Base-by-base conservation (phyloP, 208 protist genomes). In the Crithidia brevicula region DNA sequence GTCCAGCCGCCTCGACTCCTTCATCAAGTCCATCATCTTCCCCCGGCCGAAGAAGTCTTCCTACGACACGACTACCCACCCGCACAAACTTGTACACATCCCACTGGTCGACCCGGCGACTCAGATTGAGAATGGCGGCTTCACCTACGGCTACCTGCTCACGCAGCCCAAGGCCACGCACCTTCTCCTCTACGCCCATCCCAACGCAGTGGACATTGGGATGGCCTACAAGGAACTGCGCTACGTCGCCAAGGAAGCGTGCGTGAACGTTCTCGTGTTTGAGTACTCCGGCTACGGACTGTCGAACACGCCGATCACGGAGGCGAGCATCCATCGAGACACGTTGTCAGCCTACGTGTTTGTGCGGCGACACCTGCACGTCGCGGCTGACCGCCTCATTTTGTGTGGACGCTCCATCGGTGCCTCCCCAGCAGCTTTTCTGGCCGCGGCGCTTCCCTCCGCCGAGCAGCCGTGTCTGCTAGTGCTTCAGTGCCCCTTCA, bases 281-380 rank as follows among this genome's bases (percentile, higher is more conserved):
- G 91, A 96, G 67, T 96, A 94, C 74, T 82, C 70, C 13, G 91
- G 91, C 42, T 96, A 96, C 66, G 91, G 91, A n/a, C 75, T 92
- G 40, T 75, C 75, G 0, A 63, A 67, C 31, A 77, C 63, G 22
- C 77, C 82, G 1, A 83, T 85, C 15, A 85, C 78, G 11, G 89
- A 92, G 71, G 67, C 47, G 0, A 85, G 77, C 61, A 83, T 91
- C 45, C 74, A 89, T 51, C 72, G 81, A 46, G 88, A 92, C 57
- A 83, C 86, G 49, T 40, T 83, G 1, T 88, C 85, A 3, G 82
- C 88, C 22, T 89, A 91, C 54, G 73, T 66, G n/a, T 96, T 92
- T 60, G 79, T 78, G 22, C 61, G 78, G 13, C 75, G 75, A 11
- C 65, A 85, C 63, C 74, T 94, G 11, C 47, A 53, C 18, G 74